These are phyloP conservation scores for Shiraia sp. DNA, from an alignment of 2,329 filamentous ascomycete genomes.

Conservation along the genomic window DNA sequence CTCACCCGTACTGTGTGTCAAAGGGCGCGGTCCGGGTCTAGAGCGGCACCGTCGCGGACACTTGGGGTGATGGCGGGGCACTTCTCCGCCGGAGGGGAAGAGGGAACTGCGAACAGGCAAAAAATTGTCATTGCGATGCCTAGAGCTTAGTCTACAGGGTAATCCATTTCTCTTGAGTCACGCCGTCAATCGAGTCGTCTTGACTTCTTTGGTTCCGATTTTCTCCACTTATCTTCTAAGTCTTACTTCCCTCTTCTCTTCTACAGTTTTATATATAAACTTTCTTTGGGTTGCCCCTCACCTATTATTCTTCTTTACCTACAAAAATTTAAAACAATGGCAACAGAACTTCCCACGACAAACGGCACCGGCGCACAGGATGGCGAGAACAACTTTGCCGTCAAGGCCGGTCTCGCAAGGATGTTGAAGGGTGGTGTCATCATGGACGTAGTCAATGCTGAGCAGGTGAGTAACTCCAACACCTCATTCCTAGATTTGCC, in stretches of 20 bases:
- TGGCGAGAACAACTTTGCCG: conserved; percentile 67
- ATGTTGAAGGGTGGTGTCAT: conserved; percentile 99
- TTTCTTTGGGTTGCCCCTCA: not conserved
- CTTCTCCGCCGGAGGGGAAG: conserved; percentile 17
- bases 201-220: conserved; percentile 6
- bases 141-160: conserved; percentile 22
- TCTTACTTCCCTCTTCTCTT: conserved; percentile 1
- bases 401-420: conserved; percentile 93
- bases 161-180: conserved; percentile 29
- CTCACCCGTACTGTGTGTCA: conserved; percentile 22
- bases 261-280: not conserved
- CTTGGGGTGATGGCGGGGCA: conserved; percentile 18
- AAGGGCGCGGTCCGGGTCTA: conserved; percentile 25
- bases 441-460: conserved; percentile 96
- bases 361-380: conserved; percentile 51
- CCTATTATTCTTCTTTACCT: not conserved
- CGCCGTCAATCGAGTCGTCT: conserved; percentile 18
- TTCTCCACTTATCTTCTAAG: conserved; percentile 3
- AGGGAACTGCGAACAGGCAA: conserved; percentile 22
- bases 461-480: conserved; percentile 60
- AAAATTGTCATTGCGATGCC: conserved; percentile 31
- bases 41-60: conserved; percentile 8
- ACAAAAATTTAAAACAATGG: conserved; percentile 38
- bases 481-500: not conserved
- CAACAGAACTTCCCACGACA: conserved; percentile 53